Percentiles rank a stretch among this genome's conserved stretches.
Evolutionary conservation across 2,329 filamentous ascomycete genomes (phyloP).

Genomic region (Xylaria sp.): DNA sequence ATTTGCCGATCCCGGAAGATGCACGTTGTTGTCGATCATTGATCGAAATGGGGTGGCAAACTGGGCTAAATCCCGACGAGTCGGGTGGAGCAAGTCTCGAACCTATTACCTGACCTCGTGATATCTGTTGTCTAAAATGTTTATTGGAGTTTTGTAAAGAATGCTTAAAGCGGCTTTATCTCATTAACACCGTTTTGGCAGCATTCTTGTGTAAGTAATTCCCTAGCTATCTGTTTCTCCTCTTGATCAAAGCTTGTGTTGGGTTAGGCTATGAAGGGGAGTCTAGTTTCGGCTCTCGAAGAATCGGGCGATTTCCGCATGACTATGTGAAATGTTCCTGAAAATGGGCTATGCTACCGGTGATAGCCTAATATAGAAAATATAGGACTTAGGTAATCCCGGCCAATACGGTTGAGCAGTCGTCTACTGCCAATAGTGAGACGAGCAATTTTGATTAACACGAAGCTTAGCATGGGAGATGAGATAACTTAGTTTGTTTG

Average conservation of each 20-base stretch:
- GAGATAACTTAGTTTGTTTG: neutral
- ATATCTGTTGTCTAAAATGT: neutral
- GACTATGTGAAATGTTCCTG: neutral
- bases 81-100: neutral
- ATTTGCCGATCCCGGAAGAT: neutral
- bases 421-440: neutral
- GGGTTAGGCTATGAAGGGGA: neutral
- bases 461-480: neutral
- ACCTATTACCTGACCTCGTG: too few relatives aligned
- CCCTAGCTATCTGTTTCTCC: neutral
- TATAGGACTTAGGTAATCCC: neutral
- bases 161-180: too few relatives aligned
- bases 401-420: neutral
- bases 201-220: neutral
- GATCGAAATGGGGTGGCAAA: neutral
- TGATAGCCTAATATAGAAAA: slow-evolving; percentile 11
- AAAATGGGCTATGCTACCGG: neutral
- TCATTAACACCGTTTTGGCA: neutral
- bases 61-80: neutral
- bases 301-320: slow-evolving; percentile 13
- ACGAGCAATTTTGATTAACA: neutral
- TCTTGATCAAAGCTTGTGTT: neutral
- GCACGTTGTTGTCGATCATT: neutral
- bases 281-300: slow-evolving; percentile 1
- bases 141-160: too few relatives aligned